Base-by-base conservation (phyloP, 257 asterid species). In the Verbena officinalis region DNA sequence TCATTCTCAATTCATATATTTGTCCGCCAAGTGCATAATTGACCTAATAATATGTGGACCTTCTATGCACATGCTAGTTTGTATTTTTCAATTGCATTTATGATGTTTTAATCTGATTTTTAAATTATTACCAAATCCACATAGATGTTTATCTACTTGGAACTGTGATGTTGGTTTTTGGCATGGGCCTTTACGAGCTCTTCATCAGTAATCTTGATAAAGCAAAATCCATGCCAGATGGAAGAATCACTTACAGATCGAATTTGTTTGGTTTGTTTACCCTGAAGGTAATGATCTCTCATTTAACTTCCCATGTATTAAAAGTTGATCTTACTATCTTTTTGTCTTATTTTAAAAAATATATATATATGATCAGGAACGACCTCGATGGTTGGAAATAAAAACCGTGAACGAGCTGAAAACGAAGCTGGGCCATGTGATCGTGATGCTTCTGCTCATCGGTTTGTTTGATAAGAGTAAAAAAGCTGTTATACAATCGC, bases 181-280 rank as follows among this genome's bases (percentile, higher is more conserved):
- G 97, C 36, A 87, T 87, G 96, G 97, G 98, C 48, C 95, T 92
- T 2, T 92, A 92, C 60, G 98, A 92, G 83, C 96, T 92, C 51
- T 92, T 92, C 85, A 92, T 92, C 79, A 92, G 97, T 73, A 92
- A 89, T 71, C 95, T 92, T 19, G 97, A 89, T 67, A 85, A 83
- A 62, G 73, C 72, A 13, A 79, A 80, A 72, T 74, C 86, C 63
- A 43, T 56, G 65, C 70, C 89, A 0, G 82, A 84, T 9, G 97
- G 84, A 55, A 78, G 34, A 62, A 24, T 24, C 9, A 60, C 81
- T 27, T 3, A 67, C 67, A 75, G 84, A 73, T 92, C 98, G 23
- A 89, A 81, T 57, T 67, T 92, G 55, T 89, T 86, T 17, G 98
- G 98, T 20, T 36, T 92, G 40, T 92, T 92, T 75, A 31, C 87